Conservation (phyloP, 148 eudicot species). For the Rhododendron kiyosumense region DNA sequence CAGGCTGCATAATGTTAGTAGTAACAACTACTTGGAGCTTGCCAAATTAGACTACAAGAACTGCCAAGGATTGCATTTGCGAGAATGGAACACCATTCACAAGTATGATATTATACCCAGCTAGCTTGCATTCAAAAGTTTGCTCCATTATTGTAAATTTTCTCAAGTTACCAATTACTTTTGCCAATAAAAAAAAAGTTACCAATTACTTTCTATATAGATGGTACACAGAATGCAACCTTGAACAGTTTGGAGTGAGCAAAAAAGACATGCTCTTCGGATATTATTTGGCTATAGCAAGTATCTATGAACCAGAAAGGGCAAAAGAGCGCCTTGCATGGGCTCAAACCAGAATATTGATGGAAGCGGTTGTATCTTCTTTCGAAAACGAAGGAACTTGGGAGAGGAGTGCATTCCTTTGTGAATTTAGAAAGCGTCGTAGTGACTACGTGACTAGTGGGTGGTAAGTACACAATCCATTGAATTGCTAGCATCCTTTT, state of each 20-base stretch:
- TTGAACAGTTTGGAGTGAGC: not conserved
- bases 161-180: not conserved
- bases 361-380: not conserved
- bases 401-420: not conserved
- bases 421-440: not conserved
- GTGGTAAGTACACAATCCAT: not conserved
- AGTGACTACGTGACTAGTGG: not conserved
- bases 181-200: too few relatives aligned
- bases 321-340: not conserved
- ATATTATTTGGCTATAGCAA: not conserved
- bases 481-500: not conserved
- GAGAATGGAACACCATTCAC: slow-evolving; percentile 56
- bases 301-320: not conserved
- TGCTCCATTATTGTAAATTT: not conserved
- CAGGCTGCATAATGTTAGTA: slow-evolving; percentile 83
- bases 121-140: not conserved
- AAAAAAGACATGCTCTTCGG: not conserved
- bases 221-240: not conserved
- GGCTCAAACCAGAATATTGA: not conserved
- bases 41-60: slow-evolving; percentile 76
- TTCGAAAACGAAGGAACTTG: not conserved
- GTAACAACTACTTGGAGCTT: slow-evolving; percentile 65
- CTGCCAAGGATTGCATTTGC: slow-evolving; percentile 60
- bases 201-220: not conserved
- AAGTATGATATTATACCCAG: slow-evolving; percentile 32